Evolutionary conservation across 805 yeast species (phyloP).

Genomic region (Gaillardinia entomophila): DNA sequence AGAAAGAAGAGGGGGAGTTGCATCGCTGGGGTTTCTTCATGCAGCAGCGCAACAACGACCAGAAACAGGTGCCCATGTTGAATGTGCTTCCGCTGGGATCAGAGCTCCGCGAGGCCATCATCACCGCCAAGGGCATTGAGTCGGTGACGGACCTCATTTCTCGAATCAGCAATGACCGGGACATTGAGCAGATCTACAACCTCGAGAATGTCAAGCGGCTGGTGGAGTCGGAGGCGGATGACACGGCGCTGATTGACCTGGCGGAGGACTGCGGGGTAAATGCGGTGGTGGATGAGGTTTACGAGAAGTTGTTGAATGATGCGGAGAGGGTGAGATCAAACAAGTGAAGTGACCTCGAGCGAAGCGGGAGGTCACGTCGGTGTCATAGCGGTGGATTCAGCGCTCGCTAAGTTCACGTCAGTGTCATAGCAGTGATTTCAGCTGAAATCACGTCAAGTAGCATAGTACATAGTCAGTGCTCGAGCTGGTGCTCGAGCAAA

Average conservation of each 20-base stretch:
- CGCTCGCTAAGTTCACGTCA: too few species aligned
- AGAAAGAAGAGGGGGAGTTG: constrained; percentile 88
- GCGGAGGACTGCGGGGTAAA: constrained; percentile 15
- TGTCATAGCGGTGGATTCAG: too few species aligned
- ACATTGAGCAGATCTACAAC: constrained; percentile 45
- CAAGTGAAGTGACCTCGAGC: constrained; percentile 11
- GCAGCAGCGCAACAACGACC: constrained; percentile 45
- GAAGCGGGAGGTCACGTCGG: too few species aligned
- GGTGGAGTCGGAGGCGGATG: constrained; percentile 5
- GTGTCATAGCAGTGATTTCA: too few species aligned
- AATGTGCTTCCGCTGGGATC: constrained; percentile 48
- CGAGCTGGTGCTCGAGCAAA: too few species aligned
- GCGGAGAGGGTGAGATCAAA: constrained; percentile 61
- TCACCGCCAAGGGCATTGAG: constrained; percentile 70
- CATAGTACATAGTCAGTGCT: too few species aligned
- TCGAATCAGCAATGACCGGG: constrained; percentile 52
- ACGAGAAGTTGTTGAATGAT: constrained; percentile 65
- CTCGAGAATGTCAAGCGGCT: constrained; percentile 6
- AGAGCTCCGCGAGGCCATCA: constrained; percentile 54
- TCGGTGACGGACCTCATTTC: constrained; percentile 62
- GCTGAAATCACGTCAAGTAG: too few species aligned
- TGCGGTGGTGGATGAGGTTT: constrained; percentile 62
- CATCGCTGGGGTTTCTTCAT: constrained; percentile 82
- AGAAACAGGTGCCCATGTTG: constrained; percentile 20
- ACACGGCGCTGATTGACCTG: constrained; percentile 25